Base-by-base conservation (phyloP, 1,139 yeast species). In the Lodderomyces elongisporus region DNA sequence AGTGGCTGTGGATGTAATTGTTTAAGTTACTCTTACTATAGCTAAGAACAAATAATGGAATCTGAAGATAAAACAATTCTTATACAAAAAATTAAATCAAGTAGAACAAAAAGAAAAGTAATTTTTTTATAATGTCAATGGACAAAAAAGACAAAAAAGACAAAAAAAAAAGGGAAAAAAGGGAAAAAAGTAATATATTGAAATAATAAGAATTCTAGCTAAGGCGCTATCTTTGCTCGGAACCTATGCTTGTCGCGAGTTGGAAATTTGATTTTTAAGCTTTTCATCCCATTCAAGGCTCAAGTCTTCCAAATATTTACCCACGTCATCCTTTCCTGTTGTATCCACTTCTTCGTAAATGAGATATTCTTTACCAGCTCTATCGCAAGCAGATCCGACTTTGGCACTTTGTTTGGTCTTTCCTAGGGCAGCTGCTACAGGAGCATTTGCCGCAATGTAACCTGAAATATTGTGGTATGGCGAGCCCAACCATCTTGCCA, bases 1-100 rank as follows among this genome's bases (percentile, higher is more conserved):
- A 75, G 87, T 39, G 97, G 96, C 0, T 89, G 97, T 60, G 96
- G 96, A 0, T 89, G 97, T 50, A 46, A 55, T 7, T 87, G 96
- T 56, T 54, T 79, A 32, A 58, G 61, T 42, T 42, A 50, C 38
- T 34, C 40, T 27, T 14, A 24, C 14, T 27, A 34, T 28, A 6
- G 23, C 17, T 27, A 20, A n/a, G n/a, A n/a, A n/a, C n/a, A n/a
- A n/a, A n/a, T n/a, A n/a, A n/a, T n/a, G n/a, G n/a, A n/a, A n/a
- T n/a, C n/a, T n/a, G n/a, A n/a, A n/a, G n/a, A n/a, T n/a, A n/a
- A n/a, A n/a, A n/a, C n/a, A n/a, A n/a, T n/a, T n/a, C n/a, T n/a
- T n/a, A n/a, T n/a, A n/a, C n/a, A n/a, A n/a, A n/a, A n/a, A n/a
- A n/a, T n/a, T n/a, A n/a, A n/a, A n/a, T n/a, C n/a, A n/a, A n/a